phyloP scores from a whole-genome alignment of 2,329 filamentous ascomycete genomes.

The Aspergillus sergii region DNA sequence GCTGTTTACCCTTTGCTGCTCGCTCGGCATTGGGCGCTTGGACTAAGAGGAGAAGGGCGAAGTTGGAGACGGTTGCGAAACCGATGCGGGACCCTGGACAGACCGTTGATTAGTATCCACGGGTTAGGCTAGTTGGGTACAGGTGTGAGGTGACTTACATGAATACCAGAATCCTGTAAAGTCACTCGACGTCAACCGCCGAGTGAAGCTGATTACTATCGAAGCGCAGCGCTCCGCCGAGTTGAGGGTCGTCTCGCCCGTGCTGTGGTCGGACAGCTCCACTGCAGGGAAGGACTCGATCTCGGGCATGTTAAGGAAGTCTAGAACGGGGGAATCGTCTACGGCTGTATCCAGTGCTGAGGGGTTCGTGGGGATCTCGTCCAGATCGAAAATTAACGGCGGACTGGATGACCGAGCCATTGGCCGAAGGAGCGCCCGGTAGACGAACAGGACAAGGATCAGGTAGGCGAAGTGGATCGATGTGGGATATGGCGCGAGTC shows the following conservation, averaged over 20 bases:
- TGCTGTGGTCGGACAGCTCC: conserved; percentile 26
- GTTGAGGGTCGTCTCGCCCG: conserved; percentile 29
- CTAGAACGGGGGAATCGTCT: conserved; percentile 25
- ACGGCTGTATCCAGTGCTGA: conserved; percentile 14
- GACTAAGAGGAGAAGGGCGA: conserved; percentile 34
- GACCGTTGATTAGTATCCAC: not conserved
- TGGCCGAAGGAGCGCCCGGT: conserved; percentile 37
- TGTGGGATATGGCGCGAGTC: conserved; percentile 27
- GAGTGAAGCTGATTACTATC: conserved; percentile 32
- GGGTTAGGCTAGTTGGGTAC: no score
- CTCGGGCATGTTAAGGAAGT: conserved; percentile 27
- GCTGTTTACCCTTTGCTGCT: conserved; percentile 27
- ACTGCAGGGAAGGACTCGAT: conserved; percentile 29
- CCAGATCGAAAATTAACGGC: conserved; percentile 30
- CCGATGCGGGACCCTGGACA: conserved; percentile 35
- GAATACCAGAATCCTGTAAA: conserved; percentile 37
- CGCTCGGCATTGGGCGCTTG: conserved; percentile 33
- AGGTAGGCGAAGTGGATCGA: conserved; percentile 39
- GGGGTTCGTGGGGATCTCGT: conserved; percentile 25
- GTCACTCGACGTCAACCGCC: conserved; percentile 30
- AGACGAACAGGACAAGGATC: conserved; percentile 38
- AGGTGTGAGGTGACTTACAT: conserved; percentile 24
- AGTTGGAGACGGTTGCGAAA: conserved; percentile 39
- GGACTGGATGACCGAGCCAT: conserved; percentile 32
- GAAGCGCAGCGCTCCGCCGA: conserved; percentile 36